Conservation (phyloP, 2,329 filamentous ascomycete species). For the Fusarium falciforme region DNA sequence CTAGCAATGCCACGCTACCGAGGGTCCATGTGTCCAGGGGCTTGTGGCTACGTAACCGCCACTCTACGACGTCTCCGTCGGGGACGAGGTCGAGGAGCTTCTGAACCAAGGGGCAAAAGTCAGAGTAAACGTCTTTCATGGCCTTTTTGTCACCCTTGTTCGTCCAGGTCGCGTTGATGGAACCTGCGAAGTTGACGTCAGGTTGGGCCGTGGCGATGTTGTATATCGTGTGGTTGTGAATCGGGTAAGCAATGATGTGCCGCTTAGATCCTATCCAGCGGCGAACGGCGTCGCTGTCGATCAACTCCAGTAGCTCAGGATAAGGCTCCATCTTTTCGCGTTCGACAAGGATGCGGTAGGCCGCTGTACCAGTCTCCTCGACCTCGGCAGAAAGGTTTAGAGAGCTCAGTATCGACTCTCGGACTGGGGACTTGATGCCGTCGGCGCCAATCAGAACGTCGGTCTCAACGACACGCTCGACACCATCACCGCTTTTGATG, state of each 20-base stretch:
- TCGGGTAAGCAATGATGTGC: conserved; percentile 24
- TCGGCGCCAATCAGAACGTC: conserved; percentile 27
- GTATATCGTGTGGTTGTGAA: conserved; percentile 25
- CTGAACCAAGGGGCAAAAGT: conserved; percentile 10
- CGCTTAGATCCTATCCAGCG: conserved; percentile 22
- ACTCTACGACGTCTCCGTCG: conserved; percentile 12
- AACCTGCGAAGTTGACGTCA: conserved; percentile 19
- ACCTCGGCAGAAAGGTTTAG: neutral
- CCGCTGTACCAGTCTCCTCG: conserved; percentile 5
- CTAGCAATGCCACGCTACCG: conserved; percentile 3
- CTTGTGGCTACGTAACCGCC: conserved; percentile 15
- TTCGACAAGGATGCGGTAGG: neutral
- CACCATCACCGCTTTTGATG: neutral
- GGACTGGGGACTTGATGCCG: conserved; percentile 22
- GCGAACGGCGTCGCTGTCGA: conserved; percentile 1
- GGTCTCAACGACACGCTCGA: neutral
- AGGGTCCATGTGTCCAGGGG: conserved; percentile 12
- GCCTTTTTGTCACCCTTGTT: conserved; percentile 19
- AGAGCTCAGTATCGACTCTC: conserved; percentile 16
- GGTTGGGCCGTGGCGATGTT: conserved; percentile 20
- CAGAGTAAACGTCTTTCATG: conserved; percentile 19
- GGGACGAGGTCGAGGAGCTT: conserved; percentile 15
- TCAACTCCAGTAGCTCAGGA: conserved; percentile 16
- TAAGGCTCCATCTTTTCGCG: neutral
- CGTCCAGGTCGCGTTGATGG: conserved; percentile 20